These are phyloP conservation scores for Vanrija humicola DNA, from an alignment of 1,284 basidiomycete species.

Conservation along the genomic window DNA sequence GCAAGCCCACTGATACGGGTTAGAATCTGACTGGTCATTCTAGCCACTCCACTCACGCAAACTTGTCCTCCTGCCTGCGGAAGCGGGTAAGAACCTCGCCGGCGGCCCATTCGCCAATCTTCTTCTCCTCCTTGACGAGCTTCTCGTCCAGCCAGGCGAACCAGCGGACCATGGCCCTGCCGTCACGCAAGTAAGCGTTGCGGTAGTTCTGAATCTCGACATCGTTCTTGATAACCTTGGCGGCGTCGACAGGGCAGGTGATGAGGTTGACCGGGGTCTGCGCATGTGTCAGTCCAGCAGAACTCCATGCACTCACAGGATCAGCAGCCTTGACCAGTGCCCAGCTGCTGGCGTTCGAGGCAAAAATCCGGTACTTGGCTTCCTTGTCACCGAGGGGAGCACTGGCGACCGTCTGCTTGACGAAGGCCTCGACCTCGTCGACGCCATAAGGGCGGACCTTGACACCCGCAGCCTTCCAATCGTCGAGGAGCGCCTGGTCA, in stretches of 20 bases:
- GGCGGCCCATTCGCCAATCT: slow-evolving; percentile 86
- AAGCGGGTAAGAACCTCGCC: slow-evolving; percentile 77
- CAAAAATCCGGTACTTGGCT: slow-evolving; percentile 25
- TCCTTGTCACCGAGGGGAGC: slow-evolving; percentile 10
- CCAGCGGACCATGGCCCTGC: slow-evolving; percentile 81
- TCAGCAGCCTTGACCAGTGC: slow-evolving; percentile 34
- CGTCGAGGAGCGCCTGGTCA: slow-evolving; percentile 23
- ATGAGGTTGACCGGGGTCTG: slow-evolving; percentile 36
- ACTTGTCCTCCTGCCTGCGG: slow-evolving; percentile 68
- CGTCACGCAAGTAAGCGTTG: slow-evolving; percentile 83
- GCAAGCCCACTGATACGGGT: slow-evolving; percentile 61
- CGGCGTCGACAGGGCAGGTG: slow-evolving; percentile 59
- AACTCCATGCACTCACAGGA: slow-evolving; percentile 20
- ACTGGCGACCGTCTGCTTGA: slow-evolving; percentile 41
- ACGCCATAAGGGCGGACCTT: slow-evolving; percentile 61
- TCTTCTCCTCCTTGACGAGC: slow-evolving; percentile 65
- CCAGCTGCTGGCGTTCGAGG: slow-evolving; percentile 40
- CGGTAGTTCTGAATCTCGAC: slow-evolving; percentile 77
- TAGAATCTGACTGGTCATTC: background rate
- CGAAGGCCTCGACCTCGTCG: slow-evolving; percentile 71
- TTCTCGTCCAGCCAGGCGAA: slow-evolving; percentile 87
- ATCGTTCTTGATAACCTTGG: slow-evolving; percentile 84
- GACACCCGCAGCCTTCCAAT: slow-evolving; percentile 56
- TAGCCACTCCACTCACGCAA: slow-evolving; percentile 52
- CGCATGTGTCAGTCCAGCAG: background rate